Conservation (phyloP, 805 yeast genomes). For the Ogataea haglerorum region DNA sequence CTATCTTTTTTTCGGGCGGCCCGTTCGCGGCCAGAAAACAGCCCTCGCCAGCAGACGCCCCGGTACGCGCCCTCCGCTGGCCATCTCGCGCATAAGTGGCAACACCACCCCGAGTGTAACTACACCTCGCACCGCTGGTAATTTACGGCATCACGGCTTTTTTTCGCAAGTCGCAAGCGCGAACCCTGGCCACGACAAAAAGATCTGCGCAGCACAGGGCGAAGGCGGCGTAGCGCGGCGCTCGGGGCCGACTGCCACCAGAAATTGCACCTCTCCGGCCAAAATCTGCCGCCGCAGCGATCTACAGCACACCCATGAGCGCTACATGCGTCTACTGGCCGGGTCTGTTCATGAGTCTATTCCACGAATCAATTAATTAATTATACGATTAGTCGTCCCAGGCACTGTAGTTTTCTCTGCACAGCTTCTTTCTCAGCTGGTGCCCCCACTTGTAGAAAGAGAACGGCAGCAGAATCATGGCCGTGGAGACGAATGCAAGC, state of each 20-base stretch:
- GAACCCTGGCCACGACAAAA: slow-evolving; percentile 1
- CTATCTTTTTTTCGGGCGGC: not conserved
- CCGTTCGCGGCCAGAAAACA: not conserved
- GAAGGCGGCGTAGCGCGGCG: not conserved
- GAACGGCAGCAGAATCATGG: slow-evolving; percentile 72
- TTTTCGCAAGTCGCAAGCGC: slow-evolving; percentile 10
- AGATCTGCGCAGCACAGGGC: not conserved
- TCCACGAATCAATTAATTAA: not conserved
- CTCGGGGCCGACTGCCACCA: not conserved
- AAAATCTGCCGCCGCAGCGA: not conserved
- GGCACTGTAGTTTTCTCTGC: slow-evolving; percentile 59
- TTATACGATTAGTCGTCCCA: slow-evolving; percentile 19
- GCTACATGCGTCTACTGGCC: too few species aligned
- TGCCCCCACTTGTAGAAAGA: slow-evolving; percentile 68
- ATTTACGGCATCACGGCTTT: slow-evolving; percentile 8
- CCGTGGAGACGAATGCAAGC: slow-evolving; percentile 71
- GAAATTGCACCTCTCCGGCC: not conserved
- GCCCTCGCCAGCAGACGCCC: too few species aligned
- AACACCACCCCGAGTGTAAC: not conserved
- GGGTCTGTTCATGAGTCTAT: slow-evolving; percentile 1
- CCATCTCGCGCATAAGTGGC: not conserved
- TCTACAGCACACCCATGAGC: slow-evolving; percentile 2
- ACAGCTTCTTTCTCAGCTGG: slow-evolving; percentile 55
- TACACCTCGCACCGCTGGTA: slow-evolving; percentile 18
- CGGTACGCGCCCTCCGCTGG: too few species aligned